Percentiles rank a stretch among this genome's conserved stretches.
phyloP scores from a whole-genome alignment of 208 protist species.

The Leptomonas pyrrhocoris region DNA sequence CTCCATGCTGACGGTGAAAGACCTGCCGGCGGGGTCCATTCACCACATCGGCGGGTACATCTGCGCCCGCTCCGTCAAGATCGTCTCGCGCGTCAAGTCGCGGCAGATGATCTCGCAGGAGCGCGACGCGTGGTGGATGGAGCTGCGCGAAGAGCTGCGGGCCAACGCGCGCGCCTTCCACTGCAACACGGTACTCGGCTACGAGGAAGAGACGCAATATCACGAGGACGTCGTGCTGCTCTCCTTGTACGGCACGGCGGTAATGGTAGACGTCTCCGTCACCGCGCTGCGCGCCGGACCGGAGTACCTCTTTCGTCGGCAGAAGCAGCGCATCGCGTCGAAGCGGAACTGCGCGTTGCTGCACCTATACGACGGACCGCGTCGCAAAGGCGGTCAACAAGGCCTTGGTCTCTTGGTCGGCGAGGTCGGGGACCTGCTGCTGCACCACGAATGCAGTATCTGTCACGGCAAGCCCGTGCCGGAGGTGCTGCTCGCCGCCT shows the following conservation, averaged over 20 bases:
- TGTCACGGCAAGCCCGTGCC: slow-evolving; percentile 77
- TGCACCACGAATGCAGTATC: slow-evolving; percentile 62
- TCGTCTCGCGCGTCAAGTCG: slow-evolving; percentile 85
- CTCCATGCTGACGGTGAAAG: slow-evolving; percentile 85
- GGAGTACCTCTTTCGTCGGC: slow-evolving; percentile 57
- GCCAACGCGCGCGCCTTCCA: slow-evolving; percentile 88
- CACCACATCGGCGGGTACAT: slow-evolving; percentile 89
- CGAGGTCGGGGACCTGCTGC: slow-evolving; percentile 46
- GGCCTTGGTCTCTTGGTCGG: slow-evolving; percentile 15
- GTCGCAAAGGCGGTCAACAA: slow-evolving; percentile 27
- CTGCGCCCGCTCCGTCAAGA: slow-evolving; percentile 88
- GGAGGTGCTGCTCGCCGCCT: slow-evolving; percentile 81
- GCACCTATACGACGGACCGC: slow-evolving; percentile 65
- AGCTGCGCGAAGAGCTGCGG: slow-evolving; percentile 90
- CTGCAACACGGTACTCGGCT: slow-evolving; percentile 91
- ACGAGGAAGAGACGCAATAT: slow-evolving; percentile 87
- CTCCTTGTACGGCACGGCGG: slow-evolving; percentile 89
- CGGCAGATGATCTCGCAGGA: slow-evolving; percentile 87
- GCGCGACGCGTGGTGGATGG: slow-evolving; percentile 93
- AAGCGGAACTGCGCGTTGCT: slow-evolving; percentile 63
- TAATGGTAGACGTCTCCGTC: slow-evolving; percentile 72
- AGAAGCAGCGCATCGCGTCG: slow-evolving; percentile 45
- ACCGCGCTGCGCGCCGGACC: slow-evolving; percentile 70
- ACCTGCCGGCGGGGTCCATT: slow-evolving; percentile 77
- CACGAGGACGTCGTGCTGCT: slow-evolving; percentile 88